Conservation (phyloP, 1,284 basidiomycete species). For the Caloboletus firmus region DNA sequence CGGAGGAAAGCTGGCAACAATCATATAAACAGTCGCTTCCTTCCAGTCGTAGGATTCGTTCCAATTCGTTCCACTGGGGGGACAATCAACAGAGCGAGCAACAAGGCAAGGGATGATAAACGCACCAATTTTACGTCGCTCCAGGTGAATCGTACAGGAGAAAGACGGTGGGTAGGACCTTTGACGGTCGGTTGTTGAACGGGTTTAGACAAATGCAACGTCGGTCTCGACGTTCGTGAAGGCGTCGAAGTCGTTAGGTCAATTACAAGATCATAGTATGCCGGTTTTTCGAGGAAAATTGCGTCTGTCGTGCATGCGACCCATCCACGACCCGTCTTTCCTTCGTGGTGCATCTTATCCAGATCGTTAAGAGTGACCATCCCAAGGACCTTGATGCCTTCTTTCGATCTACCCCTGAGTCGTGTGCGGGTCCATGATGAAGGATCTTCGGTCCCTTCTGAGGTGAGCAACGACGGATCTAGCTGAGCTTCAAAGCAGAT, state of each 20-base stretch:
- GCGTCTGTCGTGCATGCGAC: constrained; percentile 83
- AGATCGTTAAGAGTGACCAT: constrained; percentile 75
- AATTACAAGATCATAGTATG: constrained; percentile 73
- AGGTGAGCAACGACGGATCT: constrained; percentile 24
- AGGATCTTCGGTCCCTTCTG: constrained; percentile 24
- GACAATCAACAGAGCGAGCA: background rate
- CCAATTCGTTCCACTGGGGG: constrained; percentile 70
- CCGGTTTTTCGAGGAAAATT: constrained; percentile 74
- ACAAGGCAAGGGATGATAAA: constrained; percentile 4
- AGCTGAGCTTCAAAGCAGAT: constrained; percentile 63
- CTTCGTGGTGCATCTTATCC: constrained; percentile 56
- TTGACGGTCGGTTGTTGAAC: constrained; percentile 37
- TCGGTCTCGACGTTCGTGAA: constrained; percentile 58
- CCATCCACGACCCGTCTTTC: constrained; percentile 64
- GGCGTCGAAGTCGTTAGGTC: constrained; percentile 69
- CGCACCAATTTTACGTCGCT: constrained; percentile 72
- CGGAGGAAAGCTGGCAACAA: constrained; percentile 40
- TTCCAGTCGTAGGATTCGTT: constrained; percentile 61
- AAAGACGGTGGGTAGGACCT: constrained; percentile 53
- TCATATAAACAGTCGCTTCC: constrained; percentile 31
- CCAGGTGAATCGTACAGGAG: constrained; percentile 71
- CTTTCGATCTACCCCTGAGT: constrained; percentile 47
- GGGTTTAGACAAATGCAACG: constrained; percentile 59
- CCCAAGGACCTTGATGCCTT: constrained; percentile 66
- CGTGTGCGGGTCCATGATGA: constrained; percentile 27